Percentiles rank a stretch among this genome's conserved stretches.
Evolutionary conservation across 768 basidiomycete species (phyloP).

Genomic region (Floccularia luteovirens): DNA sequence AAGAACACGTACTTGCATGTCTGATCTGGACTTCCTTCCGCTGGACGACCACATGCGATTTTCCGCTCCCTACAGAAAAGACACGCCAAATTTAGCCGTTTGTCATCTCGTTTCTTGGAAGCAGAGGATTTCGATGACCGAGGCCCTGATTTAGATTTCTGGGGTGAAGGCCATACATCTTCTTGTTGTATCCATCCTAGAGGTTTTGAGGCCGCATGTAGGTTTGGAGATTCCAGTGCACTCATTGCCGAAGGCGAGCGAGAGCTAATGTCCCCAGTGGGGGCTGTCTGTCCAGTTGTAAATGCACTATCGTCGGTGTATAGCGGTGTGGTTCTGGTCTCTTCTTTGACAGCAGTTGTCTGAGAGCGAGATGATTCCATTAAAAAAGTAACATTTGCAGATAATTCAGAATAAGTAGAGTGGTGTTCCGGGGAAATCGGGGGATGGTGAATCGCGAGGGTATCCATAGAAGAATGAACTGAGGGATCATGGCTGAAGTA

Average conservation of each 20-base stretch:
- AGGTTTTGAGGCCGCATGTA: neutral
- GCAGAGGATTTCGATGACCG: neutral
- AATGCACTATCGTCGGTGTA: neutral
- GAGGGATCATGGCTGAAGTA: neutral
- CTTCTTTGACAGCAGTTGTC: slow-evolving; percentile 7
- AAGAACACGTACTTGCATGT: slow-evolving; percentile 40
- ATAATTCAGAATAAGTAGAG: slow-evolving; percentile 18
- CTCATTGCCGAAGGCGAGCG: neutral
- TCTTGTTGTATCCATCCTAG: neutral
- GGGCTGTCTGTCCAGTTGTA: neutral
- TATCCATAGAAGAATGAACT: neutral
- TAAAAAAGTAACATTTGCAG: slow-evolving; percentile 12
- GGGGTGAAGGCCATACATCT: neutral
- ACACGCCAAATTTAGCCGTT: slow-evolving; percentile 25
- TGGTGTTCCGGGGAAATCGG: slow-evolving; percentile 12
- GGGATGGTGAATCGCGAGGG: neutral
- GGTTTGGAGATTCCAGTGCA: neutral
- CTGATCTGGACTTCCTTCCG: slow-evolving; percentile 29
- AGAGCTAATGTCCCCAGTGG: neutral
- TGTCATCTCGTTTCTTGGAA: slow-evolving; percentile 12
- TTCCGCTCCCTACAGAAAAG: slow-evolving; percentile 34
- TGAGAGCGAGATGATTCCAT: slow-evolving; percentile 3
- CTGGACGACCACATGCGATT: slow-evolving; percentile 29
- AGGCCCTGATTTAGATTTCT: neutral
- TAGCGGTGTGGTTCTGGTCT: neutral